These are phyloP conservation scores for Neofusicoccum laricinum DNA, from an alignment of 2,329 filamentous ascomycete genomes.

Conservation along the genomic window DNA sequence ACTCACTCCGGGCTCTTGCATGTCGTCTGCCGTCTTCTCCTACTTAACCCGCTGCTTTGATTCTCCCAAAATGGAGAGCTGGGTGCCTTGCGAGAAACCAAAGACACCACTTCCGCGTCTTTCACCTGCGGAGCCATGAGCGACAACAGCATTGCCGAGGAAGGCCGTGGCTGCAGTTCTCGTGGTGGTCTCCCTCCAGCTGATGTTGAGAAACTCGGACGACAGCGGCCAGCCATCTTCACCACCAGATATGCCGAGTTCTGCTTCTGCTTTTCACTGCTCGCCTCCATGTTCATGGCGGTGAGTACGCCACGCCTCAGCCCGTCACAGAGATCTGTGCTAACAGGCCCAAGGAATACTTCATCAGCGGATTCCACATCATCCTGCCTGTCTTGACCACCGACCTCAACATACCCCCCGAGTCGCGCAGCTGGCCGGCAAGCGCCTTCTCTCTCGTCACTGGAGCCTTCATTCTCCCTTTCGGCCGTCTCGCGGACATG, in stretches of 20 bases:
- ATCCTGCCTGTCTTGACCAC: slow-evolving; percentile 64
- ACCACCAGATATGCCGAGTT: slow-evolving; percentile 54
- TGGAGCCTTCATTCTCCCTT: slow-evolving; percentile 40
- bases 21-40: no score
- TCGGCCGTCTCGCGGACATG: slow-evolving; percentile 59
- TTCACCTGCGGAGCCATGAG: neutral
- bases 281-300: slow-evolving; percentile 62
- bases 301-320: no score
- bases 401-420: slow-evolving; percentile 62
- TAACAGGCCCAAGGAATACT: slow-evolving; percentile 56
- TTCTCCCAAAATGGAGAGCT: no score
- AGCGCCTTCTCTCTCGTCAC: slow-evolving; percentile 38
- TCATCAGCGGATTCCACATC: slow-evolving; percentile 70
- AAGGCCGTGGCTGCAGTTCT: neutral
- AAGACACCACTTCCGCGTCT: no score
- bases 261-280: slow-evolving; percentile 60
- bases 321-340: neutral
- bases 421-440: slow-evolving; percentile 51
- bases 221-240: slow-evolving; percentile 60
- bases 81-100: no score
- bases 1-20: neutral
- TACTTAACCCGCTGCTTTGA: no score
- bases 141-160: neutral
- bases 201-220: slow-evolving; percentile 58
- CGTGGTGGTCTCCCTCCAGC: slow-evolving; percentile 17